Evolutionary conservation across 2,329 filamentous ascomycete species (phyloP).

Genomic region (Zymoseptoria brevis): DNA sequence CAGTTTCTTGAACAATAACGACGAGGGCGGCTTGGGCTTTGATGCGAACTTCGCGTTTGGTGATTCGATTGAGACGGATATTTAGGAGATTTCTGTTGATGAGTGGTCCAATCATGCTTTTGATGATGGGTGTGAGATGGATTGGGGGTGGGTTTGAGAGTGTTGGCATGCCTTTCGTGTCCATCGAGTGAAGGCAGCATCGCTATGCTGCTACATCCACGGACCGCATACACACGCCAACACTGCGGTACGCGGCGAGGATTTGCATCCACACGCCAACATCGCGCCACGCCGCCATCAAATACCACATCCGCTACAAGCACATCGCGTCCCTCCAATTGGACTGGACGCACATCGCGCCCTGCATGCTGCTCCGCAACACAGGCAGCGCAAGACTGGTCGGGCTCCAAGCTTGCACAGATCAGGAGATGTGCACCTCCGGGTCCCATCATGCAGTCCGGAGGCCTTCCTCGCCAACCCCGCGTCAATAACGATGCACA

Average conservation of each 20-base stretch:
- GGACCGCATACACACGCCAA: not conserved
- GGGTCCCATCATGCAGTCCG: too few species aligned
- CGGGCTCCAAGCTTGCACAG: too few species aligned
- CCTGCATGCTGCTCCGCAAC: not conserved
- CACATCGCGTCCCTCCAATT: not conserved
- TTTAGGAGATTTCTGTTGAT: slow-evolving; percentile 7
- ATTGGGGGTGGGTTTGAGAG: not conserved
- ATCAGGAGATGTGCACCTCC: too few species aligned
- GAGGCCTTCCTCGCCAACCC: too few species aligned
- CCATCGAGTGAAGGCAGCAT: not conserved
- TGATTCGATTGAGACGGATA: slow-evolving; percentile 16
- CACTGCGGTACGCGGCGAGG: not conserved
- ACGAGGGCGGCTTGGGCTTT: slow-evolving; percentile 33
- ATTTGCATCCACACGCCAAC: not conserved
- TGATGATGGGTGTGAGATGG: not conserved
- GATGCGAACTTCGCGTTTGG: slow-evolving; percentile 32
- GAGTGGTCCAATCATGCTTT: not conserved
- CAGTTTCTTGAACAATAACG: slow-evolving; percentile 54
- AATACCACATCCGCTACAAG: not conserved
- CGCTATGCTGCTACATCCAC: not conserved
- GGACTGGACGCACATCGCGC: not conserved
- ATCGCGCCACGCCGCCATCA: not conserved
- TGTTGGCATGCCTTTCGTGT: not conserved
- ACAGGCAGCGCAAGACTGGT: not conserved
- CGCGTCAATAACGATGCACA: too few species aligned